phyloP scores from a whole-genome alignment of 768 basidiomycete species.

The Arthromyces matolae region DNA sequence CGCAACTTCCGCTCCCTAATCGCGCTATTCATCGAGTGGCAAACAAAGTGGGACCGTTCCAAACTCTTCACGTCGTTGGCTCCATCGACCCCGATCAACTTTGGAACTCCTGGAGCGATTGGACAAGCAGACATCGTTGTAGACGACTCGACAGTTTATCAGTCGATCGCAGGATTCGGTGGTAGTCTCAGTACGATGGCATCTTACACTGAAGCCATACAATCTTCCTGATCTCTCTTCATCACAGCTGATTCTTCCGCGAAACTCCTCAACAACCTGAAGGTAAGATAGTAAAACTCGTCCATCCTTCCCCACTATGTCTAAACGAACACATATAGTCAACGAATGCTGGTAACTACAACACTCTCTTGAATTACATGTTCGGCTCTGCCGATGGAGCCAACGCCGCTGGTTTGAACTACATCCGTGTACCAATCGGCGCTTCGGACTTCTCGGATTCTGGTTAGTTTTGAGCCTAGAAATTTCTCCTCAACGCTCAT shows the following conservation, averaged over 20 bases:
- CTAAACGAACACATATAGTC: slow-evolving; percentile 27
- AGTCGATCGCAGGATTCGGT: slow-evolving; percentile 66
- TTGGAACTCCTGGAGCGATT: slow-evolving; percentile 50
- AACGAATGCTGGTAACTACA: slow-evolving; percentile 53
- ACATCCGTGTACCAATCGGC: slow-evolving; percentile 67
- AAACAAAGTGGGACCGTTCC: slow-evolving; percentile 53
- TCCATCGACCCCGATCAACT: slow-evolving; percentile 51
- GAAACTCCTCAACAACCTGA: slow-evolving; percentile 54
- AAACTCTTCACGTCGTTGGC: slow-evolving; percentile 49
- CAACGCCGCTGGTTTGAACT: slow-evolving; percentile 63
- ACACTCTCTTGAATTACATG: slow-evolving; percentile 52
- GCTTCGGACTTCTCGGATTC: slow-evolving; percentile 69
- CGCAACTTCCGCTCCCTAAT: not conserved
- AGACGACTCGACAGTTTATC: slow-evolving; percentile 51
- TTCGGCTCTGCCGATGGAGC: slow-evolving; percentile 61
- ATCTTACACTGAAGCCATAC: not conserved
- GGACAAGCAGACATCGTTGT: slow-evolving; percentile 63
- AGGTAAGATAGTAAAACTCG: slow-evolving; percentile 36
- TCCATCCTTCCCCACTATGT: no score
- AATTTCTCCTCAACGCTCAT: no score
- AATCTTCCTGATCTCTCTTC: not conserved
- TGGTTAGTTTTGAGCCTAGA: slow-evolving; percentile 32
- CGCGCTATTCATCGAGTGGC: slow-evolving; percentile 41
- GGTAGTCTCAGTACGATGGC: slow-evolving; percentile 55
- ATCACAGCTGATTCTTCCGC: slow-evolving; percentile 69